Conservation (phyloP, 1,284 basidiomycete genomes). For the Moesziomyces sp. region DNA sequence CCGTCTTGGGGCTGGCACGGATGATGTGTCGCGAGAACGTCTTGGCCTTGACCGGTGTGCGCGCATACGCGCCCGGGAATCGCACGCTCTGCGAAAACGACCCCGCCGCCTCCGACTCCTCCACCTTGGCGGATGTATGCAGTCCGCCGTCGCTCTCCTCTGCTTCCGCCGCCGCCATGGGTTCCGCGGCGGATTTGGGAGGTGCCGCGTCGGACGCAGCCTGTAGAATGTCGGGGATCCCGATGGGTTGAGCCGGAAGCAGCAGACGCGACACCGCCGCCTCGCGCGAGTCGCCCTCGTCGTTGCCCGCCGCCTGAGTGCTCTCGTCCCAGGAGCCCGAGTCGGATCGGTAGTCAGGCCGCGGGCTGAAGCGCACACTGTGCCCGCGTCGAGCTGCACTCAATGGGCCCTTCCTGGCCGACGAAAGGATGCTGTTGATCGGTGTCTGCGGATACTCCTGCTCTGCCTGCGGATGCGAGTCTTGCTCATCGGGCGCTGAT, state of each 20-base stretch:
- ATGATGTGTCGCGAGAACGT: conserved; percentile 41
- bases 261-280: conserved; percentile 15
- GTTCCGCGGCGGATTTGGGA: not conserved
- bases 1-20: conserved; percentile 21
- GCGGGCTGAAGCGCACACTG: conserved; percentile 44
- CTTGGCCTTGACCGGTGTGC: conserved; percentile 16
- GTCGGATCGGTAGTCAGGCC: conserved; percentile 46
- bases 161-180: conserved; percentile 5
- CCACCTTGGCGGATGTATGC: conserved; percentile 19
- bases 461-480: not conserved
- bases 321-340: conserved; percentile 46
- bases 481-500: not conserved
- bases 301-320: conserved; percentile 5
- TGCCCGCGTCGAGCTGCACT: conserved; percentile 17
- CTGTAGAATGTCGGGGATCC: conserved; percentile 21
- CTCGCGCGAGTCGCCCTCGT: conserved; percentile 4
- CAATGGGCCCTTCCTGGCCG: conserved; percentile 16
- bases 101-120: conserved; percentile 3
- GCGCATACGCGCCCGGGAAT: conserved; percentile 28
- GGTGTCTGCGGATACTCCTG: conserved; percentile 16
- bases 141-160: conserved; percentile 9
- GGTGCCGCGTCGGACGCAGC: not conserved
- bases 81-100: conserved; percentile 32
- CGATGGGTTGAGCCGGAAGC: conserved; percentile 20
- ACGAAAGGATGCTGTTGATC: conserved; percentile 18